A percentile compares a stretch with the other conserved stretches of the same genome.
Evolutionary conservation across 2,329 filamentous ascomycete species (phyloP).

Genomic region (Aspergillus novoparasiticus): DNA sequence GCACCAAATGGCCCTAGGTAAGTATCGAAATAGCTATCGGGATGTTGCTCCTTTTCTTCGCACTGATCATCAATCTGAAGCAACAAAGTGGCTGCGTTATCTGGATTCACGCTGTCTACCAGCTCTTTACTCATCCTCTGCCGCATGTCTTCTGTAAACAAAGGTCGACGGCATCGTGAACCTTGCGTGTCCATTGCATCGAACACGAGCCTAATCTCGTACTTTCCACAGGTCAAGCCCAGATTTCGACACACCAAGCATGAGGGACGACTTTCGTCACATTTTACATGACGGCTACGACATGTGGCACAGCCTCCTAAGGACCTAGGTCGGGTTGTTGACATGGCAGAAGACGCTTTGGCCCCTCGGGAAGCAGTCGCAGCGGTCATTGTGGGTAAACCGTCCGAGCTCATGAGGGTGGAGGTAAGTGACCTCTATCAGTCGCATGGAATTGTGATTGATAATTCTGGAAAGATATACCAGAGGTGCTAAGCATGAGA

Average conservation of each 20-base stretch:
- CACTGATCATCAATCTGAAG: not conserved
- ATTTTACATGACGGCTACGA: slow-evolving; percentile 48
- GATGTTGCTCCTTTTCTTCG: not conserved
- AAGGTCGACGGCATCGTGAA: slow-evolving; percentile 44
- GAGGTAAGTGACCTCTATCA: not conserved
- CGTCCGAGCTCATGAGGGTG: not conserved
- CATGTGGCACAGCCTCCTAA: slow-evolving; percentile 30
- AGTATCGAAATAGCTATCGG: not conserved
- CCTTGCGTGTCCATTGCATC: slow-evolving; percentile 26
- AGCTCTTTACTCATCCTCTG: slow-evolving; percentile 40
- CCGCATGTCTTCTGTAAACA: slow-evolving; percentile 45
- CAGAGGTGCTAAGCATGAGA: not conserved
- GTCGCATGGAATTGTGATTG: not conserved
- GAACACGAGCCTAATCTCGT: slow-evolving; percentile 45
- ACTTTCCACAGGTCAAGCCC: slow-evolving; percentile 43
- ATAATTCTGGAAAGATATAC: not conserved
- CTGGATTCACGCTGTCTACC: slow-evolving; percentile 29
- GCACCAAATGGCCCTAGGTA: not conserved
- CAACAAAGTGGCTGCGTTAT: not conserved
- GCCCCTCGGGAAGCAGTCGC: not conserved
- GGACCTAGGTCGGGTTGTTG: not conserved
- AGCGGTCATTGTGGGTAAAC: not conserved
- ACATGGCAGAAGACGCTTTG: not conserved
- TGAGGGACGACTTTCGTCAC: slow-evolving; percentile 46
- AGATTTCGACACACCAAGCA: slow-evolving; percentile 43